These are phyloP conservation scores for Zhuliangozyma blackwelliae DNA, from an alignment of 1,139 yeast genomes.

Conservation along the genomic window DNA sequence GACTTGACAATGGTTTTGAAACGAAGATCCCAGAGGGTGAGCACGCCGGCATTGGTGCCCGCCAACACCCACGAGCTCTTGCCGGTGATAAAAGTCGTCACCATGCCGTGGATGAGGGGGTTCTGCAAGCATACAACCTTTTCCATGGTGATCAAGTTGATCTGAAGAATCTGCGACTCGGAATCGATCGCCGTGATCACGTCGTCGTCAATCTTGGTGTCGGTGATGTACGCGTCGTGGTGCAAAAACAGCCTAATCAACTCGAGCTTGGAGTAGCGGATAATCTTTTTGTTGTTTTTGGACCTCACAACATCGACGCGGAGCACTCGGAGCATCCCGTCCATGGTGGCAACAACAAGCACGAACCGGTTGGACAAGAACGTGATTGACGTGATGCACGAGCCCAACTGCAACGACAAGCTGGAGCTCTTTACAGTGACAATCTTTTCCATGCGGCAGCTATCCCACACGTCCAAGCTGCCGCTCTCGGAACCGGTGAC, in stretches of 20 bases:
- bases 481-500: conserved; percentile 80
- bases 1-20: conserved; percentile 57
- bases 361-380: conserved; percentile 62
- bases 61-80: conserved; percentile 54
- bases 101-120: conserved; percentile 62
- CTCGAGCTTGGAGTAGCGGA: conserved; percentile 30
- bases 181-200: conserved; percentile 50
- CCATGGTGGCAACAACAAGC: conserved; percentile 62
- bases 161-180: conserved; percentile 45
- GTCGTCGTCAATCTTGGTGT: conserved; percentile 23
- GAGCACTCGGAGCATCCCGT: conserved; percentile 58
- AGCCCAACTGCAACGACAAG: conserved; percentile 42
- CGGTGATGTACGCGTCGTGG: conserved; percentile 29
- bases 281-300: conserved; percentile 32
- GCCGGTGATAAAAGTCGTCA: conserved; percentile 59
- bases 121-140: conserved; percentile 41
- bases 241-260: conserved; percentile 42
- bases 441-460: conserved; percentile 58
- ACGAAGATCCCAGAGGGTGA: conserved; percentile 80
- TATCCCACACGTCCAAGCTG: conserved; percentile 72
- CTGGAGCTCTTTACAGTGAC: conserved; percentile 56
- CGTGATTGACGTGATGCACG: conserved; percentile 42
- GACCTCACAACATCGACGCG: conserved; percentile 47
- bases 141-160: conserved; percentile 61
- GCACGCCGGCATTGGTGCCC: conserved; percentile 71